Percentiles rank a stretch among this genome's conserved stretches.
Evolutionary conservation across 306 rosid species (phyloP).

Genomic region (Spatholobus suberectus): DNA sequence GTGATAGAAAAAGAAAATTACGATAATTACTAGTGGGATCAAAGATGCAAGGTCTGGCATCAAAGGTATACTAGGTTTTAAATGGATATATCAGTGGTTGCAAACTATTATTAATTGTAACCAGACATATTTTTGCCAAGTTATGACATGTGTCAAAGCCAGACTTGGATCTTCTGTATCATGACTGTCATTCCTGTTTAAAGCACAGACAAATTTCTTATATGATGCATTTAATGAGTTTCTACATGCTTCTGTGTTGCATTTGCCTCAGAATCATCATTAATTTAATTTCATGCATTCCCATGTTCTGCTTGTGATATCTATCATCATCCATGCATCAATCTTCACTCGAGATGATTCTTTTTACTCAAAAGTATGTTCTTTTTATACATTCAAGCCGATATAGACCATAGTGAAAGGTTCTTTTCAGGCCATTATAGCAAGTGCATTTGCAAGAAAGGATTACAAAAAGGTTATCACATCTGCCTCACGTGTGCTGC

Average conservation of each 20-base stretch:
- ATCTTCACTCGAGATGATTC: neutral
- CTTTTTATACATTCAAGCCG: neutral
- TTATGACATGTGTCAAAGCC: neutral
- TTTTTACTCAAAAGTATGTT: conserved; percentile 5
- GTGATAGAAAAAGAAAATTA: neutral
- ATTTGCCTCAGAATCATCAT: neutral
- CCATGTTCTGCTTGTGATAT: neutral
- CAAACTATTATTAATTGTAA: neutral
- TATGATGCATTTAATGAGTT: neutral
- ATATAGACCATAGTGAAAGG: neutral
- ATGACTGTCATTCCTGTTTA: neutral
- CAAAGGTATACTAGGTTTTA: neutral
- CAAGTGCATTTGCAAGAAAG: conserved; percentile 72
- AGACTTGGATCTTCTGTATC: neutral
- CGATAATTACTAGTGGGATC: neutral
- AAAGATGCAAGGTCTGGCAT: neutral
- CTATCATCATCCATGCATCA: neutral
- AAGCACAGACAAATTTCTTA: neutral
- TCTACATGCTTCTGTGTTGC: neutral
- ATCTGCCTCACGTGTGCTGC: conserved; percentile 81
- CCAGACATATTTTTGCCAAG: neutral
- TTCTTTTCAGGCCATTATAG: conserved; percentile 75
- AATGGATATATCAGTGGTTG: neutral
- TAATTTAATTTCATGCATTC: neutral
- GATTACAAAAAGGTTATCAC: conserved; percentile 65